Evolutionary conservation across 2,329 filamentous ascomycete genomes (phyloP).

Genomic region (Botrytis deweyae): DNA sequence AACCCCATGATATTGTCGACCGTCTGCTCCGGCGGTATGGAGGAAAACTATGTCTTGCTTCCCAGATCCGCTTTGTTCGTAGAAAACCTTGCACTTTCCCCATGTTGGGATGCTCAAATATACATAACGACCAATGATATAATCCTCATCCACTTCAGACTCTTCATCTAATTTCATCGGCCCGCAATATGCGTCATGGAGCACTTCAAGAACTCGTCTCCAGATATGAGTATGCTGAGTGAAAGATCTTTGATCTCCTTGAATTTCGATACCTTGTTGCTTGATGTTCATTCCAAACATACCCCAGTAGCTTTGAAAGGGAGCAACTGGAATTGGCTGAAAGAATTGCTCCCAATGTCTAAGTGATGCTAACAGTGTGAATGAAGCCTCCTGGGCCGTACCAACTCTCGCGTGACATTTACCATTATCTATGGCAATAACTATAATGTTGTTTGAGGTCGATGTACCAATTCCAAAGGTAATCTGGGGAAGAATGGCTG

Average conservation of each 20-base stretch:
- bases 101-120: conserved; percentile 48
- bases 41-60: conserved; percentile 47
- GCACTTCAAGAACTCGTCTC: conserved; percentile 48
- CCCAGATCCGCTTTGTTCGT: conserved; percentile 48
- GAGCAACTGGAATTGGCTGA: conserved; percentile 22
- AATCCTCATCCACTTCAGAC: conserved; percentile 42
- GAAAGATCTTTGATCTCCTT: conserved; percentile 43
- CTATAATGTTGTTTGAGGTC: not conserved
- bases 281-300: conserved; percentile 48
- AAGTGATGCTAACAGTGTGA: conserved; percentile 6
- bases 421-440: conserved; percentile 1
- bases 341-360: conserved; percentile 28
- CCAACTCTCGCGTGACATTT: not conserved
- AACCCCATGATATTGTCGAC: conserved; percentile 51
- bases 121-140: conserved; percentile 48
- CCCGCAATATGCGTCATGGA: conserved; percentile 49
- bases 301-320: conserved; percentile 28
- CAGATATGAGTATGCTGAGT: conserved; percentile 48
- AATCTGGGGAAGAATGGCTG: not conserved
- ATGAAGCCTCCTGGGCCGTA: not conserved
- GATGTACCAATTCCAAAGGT: not conserved
- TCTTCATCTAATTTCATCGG: conserved; percentile 45
- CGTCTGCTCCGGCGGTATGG: conserved; percentile 49
- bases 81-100: conserved; percentile 51
- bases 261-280: conserved; percentile 48